Conservation (phyloP, 1,284 basidiomycete species). For the Sutorius eximius region DNA sequence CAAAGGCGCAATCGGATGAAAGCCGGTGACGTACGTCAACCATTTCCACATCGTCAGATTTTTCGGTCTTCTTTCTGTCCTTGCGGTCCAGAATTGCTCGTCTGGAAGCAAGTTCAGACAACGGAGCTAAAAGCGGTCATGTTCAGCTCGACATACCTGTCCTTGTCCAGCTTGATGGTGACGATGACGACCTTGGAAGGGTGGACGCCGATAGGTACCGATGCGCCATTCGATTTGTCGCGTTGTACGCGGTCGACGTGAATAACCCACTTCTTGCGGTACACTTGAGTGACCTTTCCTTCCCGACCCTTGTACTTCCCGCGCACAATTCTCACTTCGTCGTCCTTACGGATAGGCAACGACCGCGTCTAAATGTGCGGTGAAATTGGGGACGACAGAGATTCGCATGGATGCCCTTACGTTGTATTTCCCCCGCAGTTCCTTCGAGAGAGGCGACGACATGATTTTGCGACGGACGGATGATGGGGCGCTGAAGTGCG, state of each 20-base stretch:
- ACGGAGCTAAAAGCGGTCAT: neutral
- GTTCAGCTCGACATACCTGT: constrained; percentile 52
- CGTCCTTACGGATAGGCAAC: constrained; percentile 96
- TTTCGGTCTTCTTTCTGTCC: constrained; percentile 63
- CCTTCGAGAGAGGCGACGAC: constrained; percentile 95
- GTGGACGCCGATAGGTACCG: constrained; percentile 92
- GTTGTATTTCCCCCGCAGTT: constrained; percentile 90
- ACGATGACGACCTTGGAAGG: constrained; percentile 97
- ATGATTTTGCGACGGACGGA: constrained; percentile 96
- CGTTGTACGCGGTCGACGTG: constrained; percentile 97
- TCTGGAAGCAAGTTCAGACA: constrained; percentile 38
- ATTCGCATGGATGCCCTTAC: constrained; percentile 44
- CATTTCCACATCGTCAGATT: constrained; percentile 68
- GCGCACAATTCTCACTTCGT: constrained; percentile 95
- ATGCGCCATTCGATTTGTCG: constrained; percentile 97
- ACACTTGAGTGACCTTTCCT: constrained; percentile 96
- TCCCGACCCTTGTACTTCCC: constrained; percentile 98
- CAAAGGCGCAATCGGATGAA: constrained; percentile 12
- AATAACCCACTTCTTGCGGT: constrained; percentile 99
- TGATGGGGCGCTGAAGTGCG: constrained; percentile 92
- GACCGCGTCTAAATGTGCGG: constrained; percentile 70
- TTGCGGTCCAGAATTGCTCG: constrained; percentile 82
- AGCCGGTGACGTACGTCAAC: constrained; percentile 58
- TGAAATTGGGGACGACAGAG: neutral
- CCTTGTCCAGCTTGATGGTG: constrained; percentile 88